Evolutionary conservation across 495 filamentous ascomycete species (phyloP), one percentile per base, ranked within the genome.

Genomic region (Aspergillus taichungensis): DNA sequence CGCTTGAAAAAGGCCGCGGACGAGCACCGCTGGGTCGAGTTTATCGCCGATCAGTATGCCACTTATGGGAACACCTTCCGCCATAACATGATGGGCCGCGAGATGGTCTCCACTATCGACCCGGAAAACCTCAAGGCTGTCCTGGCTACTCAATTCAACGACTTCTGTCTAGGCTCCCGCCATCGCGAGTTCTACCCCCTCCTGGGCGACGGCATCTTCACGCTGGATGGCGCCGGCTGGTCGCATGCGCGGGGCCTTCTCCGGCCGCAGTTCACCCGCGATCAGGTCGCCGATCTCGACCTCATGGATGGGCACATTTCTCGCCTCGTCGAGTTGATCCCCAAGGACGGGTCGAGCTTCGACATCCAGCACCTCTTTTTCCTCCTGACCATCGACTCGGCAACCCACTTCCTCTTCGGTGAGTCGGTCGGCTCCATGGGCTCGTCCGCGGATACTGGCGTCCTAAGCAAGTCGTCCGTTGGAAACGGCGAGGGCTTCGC

Each of bases 321-420:
- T 5, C 71, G 76, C 30, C 50, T 85, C 29, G 67, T 86, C 43
- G 45, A 64, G 6, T 47, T 62, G 1, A 58, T 77, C 18, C 72
- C 71, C 8, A 59, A 59, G 24, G 69, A 75, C 37, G 54, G 67
- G 6, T 64, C 61, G 6, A 57, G 62, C n/a, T 76, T 85, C 41
- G 80, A 86, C 45, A 69, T 87, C 28, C 75, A 83, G 49, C 61
- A 59, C 0, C 64, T 80, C 6, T 77, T 86, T 45, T 77, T 76
- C 49, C 63, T 72, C 37, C 54, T 85, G 37, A 83, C 81, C 3
- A 74, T 84, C 43, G 83, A 86, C 59, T 76, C 73, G 0, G 79
- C 81, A 3, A 84, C 81, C 0, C 80, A 84, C 34, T 85, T 86
- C 55, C 64, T 86, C 42, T 80, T 82, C 44, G 79, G 79, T 13